Conservation (phyloP, 129 eudicot genomes). For the Escallonia herrerae region DNA sequence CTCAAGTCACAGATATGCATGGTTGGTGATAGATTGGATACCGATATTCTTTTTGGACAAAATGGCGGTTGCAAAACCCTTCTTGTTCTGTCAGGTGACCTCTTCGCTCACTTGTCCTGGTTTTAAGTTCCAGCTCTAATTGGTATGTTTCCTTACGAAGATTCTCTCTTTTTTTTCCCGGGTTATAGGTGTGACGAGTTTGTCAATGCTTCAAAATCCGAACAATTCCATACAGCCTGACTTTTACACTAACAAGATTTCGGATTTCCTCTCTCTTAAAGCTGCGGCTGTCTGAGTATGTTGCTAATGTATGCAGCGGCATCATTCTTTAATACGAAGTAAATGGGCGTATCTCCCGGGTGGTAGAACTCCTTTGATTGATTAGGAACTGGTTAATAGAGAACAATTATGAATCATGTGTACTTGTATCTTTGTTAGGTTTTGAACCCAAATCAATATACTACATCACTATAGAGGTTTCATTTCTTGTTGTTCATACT, state of each 20-base stretch:
- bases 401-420: too few relatives aligned
- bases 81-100: slow-evolving; percentile 90
- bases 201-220: slow-evolving; percentile 82
- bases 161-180: too few relatives aligned
- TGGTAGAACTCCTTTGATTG: too few relatives aligned
- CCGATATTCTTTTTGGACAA: slow-evolving; percentile 95
- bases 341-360: too few relatives aligned
- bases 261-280: slow-evolving; percentile 81
- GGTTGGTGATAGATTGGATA: slow-evolving; percentile 99
- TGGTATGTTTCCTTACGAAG: too few relatives aligned
- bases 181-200: slow-evolving; percentile 68
- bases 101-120: not conserved
- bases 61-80: slow-evolving; percentile 99
- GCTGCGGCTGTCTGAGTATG: slow-evolving; percentile 58
- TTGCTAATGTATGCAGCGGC: not conserved
- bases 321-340: too few relatives aligned
- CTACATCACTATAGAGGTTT: too few relatives aligned
- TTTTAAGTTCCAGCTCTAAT: not conserved
- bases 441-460: too few relatives aligned
- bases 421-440: too few relatives aligned
- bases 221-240: slow-evolving; percentile 88
- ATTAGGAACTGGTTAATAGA: too few relatives aligned
- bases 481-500: too few relatives aligned
- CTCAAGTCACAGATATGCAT: slow-evolving; percentile 94
- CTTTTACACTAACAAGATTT: slow-evolving; percentile 88